Evolutionary conservation across 164 flowering plant genomes (phyloP).

Genomic region (Taxillus chinensis): DNA sequence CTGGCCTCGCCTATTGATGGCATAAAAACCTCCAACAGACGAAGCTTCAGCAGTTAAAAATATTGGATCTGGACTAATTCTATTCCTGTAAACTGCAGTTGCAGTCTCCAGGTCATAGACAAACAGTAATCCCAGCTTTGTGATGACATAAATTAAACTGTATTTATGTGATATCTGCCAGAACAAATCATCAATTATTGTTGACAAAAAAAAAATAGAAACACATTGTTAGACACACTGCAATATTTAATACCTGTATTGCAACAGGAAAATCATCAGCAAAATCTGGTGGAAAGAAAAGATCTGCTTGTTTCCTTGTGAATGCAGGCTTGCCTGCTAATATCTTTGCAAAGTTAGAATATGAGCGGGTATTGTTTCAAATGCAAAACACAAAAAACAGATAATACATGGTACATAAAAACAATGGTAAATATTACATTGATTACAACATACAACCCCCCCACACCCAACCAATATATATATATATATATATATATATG

Average conservation of each 20-base stretch:
- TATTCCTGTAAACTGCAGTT: no score
- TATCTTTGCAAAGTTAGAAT: conserved; percentile 2
- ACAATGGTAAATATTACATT: no score
- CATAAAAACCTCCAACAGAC: no score
- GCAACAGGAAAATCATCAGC: conserved; percentile 98
- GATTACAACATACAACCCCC: no score
- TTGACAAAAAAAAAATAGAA: background rate
- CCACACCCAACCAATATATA: no score
- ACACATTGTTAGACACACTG: no score
- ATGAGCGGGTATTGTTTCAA: background rate
- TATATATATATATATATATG: no score
- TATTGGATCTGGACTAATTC: no score
- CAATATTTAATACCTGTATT: conserved; percentile 63
- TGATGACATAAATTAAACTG: conserved; percentile 25
- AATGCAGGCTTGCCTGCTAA: conserved; percentile 80
- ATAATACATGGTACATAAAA: no score
- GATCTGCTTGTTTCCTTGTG: conserved; percentile 90
- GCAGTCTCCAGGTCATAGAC: no score
- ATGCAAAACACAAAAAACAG: background rate
- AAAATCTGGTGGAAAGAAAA: conserved; percentile 98
- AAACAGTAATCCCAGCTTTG: no score
- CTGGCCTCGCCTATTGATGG: conserved; percentile 30
- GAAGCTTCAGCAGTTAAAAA: no score
- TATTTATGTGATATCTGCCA: conserved; percentile 87
- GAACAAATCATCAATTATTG: background rate